Evolutionary conservation across 257 asterid species (phyloP).

Genomic region (Rubia yunnanensis): DNA sequence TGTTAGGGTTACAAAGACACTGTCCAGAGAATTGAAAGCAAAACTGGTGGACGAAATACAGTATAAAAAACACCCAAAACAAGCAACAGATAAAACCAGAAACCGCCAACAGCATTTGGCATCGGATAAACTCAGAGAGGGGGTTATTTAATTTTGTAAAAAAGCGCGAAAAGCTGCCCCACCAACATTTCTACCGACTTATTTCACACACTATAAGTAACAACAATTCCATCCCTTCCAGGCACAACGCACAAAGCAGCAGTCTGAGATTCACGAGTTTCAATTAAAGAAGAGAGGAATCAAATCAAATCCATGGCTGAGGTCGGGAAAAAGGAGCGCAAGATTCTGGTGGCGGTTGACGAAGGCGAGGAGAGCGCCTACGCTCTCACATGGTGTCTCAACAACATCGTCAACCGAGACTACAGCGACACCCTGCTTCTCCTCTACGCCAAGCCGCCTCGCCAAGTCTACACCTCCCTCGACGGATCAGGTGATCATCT

Average conservation of each 20-base stretch:
- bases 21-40: no score
- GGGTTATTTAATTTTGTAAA: no score
- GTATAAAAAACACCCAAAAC: not conserved
- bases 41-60: no score
- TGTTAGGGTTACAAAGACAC: no score
- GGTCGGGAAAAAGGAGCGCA: slow-evolving; percentile 30
- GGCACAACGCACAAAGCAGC: not conserved
- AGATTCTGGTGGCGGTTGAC: slow-evolving; percentile 61
- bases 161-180: not conserved
- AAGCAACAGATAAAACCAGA: not conserved
- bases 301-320: slow-evolving; percentile 9
- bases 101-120: slow-evolving; percentile 21
- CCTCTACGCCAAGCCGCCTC: slow-evolving; percentile 40
- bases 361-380: slow-evolving; percentile 62
- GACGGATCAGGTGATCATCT: slow-evolving; percentile 45
- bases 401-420: slow-evolving; percentile 24
- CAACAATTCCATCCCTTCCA: not conserved
- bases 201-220: slow-evolving; percentile 14
- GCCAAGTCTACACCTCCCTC: slow-evolving; percentile 32
- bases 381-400: slow-evolving; percentile 66
- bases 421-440: slow-evolving; percentile 48
- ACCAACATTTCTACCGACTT: not conserved
- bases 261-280: not conserved
- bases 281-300: not conserved
- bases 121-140: not conserved